Evolutionary conservation across 208 protist species (phyloP), one percentile per base, ranked within the genome.

Genomic region (Trypanosoma platydactyli): DNA sequence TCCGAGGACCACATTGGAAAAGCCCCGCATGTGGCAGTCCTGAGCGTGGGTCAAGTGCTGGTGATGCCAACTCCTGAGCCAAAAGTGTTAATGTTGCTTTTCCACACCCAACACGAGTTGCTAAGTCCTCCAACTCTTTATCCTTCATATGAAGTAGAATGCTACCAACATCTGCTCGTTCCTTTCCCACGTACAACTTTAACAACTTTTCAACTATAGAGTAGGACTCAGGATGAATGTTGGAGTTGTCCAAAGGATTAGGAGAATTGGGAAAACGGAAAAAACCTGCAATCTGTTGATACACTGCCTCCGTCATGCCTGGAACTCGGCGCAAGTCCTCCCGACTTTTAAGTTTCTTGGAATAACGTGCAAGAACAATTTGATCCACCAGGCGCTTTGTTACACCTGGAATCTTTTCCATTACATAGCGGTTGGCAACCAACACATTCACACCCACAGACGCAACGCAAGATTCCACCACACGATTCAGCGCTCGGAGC

Each of bases 161-260:
- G 18, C 64, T 29, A 22, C 76, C 76, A n/a, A 70, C 56, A 16
- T 54, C 61, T 11, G 22, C 53, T 29, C 57, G 40, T 20, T 69
- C 58, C 15, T 64, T 54, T 44, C 40, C 64, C 20, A 63, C 67
- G 60, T 78, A 65, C 29, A 83, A 38, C 38, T 58, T 5, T 55
- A 88, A 27, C 30, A 95, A 55, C 49, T 74, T 73, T 0, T 75
- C 51, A 29, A 87, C 85, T 27, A 87, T 45, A 27, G 57, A 40
- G 71, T 95, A 95, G 20, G 81, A 87, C 73, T 95, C 86, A 27
- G 90, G 90, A 73, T 94, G 89, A 57, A 95, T 83, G 59, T 79
- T 84, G n/a, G 83, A 90, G 62, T 81, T 79, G 58, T 95, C 89
- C 11, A 95, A 76, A 57, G 79, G 80, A 70, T 95, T 84, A n/a